Conservation (phyloP, 2,329 filamentous ascomycete species). For the Hypomyces perniciosus region DNA sequence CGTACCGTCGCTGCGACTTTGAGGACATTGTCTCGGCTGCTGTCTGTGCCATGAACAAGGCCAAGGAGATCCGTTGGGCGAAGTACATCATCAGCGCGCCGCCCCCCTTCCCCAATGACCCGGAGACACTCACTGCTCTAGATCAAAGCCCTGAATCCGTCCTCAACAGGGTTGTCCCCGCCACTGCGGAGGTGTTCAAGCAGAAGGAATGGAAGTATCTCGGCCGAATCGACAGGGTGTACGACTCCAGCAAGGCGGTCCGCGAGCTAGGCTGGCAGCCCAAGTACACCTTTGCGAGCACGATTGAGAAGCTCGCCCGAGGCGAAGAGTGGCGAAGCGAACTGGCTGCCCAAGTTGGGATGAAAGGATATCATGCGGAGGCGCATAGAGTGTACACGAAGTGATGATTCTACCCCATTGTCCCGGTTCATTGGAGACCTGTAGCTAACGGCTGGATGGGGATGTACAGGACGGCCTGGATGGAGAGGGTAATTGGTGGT, state of each 20-base stretch:
- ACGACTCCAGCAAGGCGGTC: constrained; percentile 37
- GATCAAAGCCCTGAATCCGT: constrained; percentile 28
- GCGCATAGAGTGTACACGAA: constrained; percentile 39
- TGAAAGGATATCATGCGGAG: constrained; percentile 38
- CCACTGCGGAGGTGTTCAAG: constrained; percentile 25
- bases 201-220: constrained; percentile 32
- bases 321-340: constrained; percentile 36
- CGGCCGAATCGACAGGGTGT: constrained; percentile 37
- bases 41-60: constrained; percentile 32
- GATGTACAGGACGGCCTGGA: no score
- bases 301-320: constrained; percentile 27
- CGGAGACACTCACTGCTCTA: constrained; percentile 26
- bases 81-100: constrained; percentile 41
- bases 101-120: constrained; percentile 31
- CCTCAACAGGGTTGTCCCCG: constrained; percentile 23
- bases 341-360: constrained; percentile 34
- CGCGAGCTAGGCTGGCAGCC: constrained; percentile 38
- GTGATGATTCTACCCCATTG: constrained; percentile 15
- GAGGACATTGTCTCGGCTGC: constrained; percentile 38
- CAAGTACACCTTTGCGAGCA: constrained; percentile 33
- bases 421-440: no score
- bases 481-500: no score
- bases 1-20: constrained; percentile 39
- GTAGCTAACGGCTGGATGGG: no score
- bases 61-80: constrained; percentile 28